Evolutionary conservation across 2,329 filamentous ascomycete species (phyloP), one percentile per base, ranked within the genome.

Genomic region (Aspergillus texensis): DNA sequence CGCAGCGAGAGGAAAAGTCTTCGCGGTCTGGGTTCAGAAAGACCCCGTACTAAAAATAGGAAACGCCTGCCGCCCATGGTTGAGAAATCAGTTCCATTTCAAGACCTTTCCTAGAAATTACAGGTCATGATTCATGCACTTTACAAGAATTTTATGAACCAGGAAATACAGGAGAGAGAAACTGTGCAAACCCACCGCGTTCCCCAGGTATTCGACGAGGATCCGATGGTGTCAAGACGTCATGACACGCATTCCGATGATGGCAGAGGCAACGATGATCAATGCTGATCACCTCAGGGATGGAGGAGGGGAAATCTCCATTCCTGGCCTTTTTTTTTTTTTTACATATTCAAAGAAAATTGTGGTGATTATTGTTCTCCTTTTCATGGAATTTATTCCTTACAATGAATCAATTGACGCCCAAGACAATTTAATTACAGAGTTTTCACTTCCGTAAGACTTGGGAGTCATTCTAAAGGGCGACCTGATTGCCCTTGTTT

Each of bases 1-100:
- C 16, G 19, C 16, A 11, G 48, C 21, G 50, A 34, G 28, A 34
- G 50, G 28, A 19, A 58, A 34, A 58, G 46, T 32, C 39, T 58
- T 60, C 24, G 30, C 21, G 52, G 30, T 54, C 52, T 54, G 52
- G 28, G 26, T 53, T 53, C 50, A 34, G 45, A 24, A 46, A 24
- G 21, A 48, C n/a, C 12, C n/a, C 6, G 52, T 56, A n/a, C 60
- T 61, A 65, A 65, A 65, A 65, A 65, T 65, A 65, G 63, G 63
- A 58, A 39, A 36, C 24, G 43, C 28, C 52, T 26, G 21, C 32
- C 52, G 34, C 52, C 48, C 61, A 60, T 61, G 61, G 56, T 58
- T 61, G 57, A 28, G 30, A 58, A 48, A 26, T 16, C 45, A 9
- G 19, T 30, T 4, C 11, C 16, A 52, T 52, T 52, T 52, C 16